Evolutionary conservation across 2,329 filamentous ascomycete species (phyloP).

Genomic region (Fusarium tricinctum): DNA sequence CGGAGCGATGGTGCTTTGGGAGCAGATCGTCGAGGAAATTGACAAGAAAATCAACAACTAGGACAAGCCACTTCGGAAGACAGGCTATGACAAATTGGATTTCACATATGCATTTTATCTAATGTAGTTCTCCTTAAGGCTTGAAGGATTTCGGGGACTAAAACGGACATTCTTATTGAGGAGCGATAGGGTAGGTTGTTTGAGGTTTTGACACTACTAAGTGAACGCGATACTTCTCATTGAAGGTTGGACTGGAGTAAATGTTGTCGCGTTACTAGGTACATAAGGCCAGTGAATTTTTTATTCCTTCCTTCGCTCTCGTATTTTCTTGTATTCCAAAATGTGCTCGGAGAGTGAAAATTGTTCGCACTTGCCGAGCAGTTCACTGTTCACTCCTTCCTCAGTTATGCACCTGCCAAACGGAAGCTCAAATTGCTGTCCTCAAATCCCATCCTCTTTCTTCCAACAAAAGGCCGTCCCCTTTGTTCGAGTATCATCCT

Average conservation of each 20-base stretch:
- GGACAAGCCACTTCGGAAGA: background rate
- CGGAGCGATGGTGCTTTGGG: conserved; percentile 88
- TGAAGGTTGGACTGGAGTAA: background rate
- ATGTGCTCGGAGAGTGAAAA: too few relatives aligned
- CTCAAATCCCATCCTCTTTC: background rate
- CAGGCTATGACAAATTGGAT: background rate
- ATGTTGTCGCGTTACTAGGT: too few relatives aligned
- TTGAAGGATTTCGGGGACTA: conserved; percentile 1
- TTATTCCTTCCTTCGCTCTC: too few relatives aligned
- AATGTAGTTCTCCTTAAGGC: background rate
- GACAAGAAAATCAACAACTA: conserved; percentile 63
- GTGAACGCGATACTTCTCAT: background rate
- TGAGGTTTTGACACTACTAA: conserved; percentile 7
- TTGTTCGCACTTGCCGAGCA: too few relatives aligned
- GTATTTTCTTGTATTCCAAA: too few relatives aligned
- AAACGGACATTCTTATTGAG: conserved; percentile 9
- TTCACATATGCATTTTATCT: fast-evolving
- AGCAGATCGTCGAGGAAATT: conserved; percentile 76
- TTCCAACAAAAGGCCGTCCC: background rate
- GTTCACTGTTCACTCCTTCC: too few relatives aligned
- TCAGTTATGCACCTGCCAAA: too few relatives aligned
- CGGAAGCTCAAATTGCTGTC: too few relatives aligned
- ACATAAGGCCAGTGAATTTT: too few relatives aligned
- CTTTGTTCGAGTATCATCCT: background rate
- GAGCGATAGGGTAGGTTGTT: conserved; percentile 4